Evolutionary conservation across 2,329 filamentous ascomycete genomes (phyloP).

Genomic region (Bipolaris sorokiniana): DNA sequence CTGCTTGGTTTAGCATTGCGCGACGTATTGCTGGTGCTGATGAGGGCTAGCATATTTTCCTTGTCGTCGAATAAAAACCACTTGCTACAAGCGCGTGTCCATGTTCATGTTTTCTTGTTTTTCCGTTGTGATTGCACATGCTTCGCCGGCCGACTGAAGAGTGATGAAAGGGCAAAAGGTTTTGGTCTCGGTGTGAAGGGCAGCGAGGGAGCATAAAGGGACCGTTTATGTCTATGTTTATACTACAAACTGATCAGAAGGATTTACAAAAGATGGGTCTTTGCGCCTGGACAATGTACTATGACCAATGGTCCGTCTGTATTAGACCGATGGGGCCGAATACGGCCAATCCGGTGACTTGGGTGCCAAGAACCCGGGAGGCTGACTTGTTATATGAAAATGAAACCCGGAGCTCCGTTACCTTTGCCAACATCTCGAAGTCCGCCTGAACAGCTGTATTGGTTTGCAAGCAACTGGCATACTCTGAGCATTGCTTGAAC

Average conservation of each 20-base stretch:
- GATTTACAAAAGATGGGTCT: background rate
- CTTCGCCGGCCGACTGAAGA: no score
- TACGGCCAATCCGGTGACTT: background rate
- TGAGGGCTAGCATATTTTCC: conserved; percentile 8
- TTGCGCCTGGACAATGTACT: background rate
- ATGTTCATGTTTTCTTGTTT: no score
- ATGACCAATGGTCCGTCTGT: background rate
- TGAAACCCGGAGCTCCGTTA: background rate
- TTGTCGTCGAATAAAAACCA: conserved; percentile 7
- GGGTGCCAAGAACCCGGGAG: background rate
- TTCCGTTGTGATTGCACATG: background rate
- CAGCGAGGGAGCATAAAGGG: no score
- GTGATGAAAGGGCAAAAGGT: no score
- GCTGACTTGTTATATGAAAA: background rate
- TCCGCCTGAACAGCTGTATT: background rate
- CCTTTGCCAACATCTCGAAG: background rate
- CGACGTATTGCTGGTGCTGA: conserved; percentile 3
- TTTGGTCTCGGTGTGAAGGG: no score
- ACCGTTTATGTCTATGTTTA: no score
- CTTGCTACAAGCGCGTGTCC: background rate
- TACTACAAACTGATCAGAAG: no score
- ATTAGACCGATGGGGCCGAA: conserved; percentile 2
- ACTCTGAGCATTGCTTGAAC: background rate
- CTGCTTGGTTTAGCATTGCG: conserved; percentile 8
- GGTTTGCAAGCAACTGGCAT: no score